These are phyloP conservation scores for Diaporthe sp. DNA, from an alignment of 2,329 filamentous ascomycete species.

Conservation along the genomic window DNA sequence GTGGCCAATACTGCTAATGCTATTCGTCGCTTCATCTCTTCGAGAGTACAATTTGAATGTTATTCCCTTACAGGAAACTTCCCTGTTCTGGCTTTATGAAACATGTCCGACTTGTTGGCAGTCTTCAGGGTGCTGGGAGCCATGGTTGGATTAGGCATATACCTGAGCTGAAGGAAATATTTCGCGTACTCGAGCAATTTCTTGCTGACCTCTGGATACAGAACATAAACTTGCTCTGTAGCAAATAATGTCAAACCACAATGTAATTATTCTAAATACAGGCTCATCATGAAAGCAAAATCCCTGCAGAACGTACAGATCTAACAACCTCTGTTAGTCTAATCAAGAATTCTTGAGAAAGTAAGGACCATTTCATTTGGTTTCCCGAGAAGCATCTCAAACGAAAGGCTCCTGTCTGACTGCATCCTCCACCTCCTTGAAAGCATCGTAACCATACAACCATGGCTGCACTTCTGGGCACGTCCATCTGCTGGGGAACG, in stretches of 20 bases:
- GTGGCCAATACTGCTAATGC: not conserved
- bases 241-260: too few relatives aligned
- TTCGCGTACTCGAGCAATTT: too few relatives aligned
- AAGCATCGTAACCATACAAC: conserved; percentile 73
- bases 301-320: not conserved
- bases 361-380: not conserved
- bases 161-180: too few relatives aligned
- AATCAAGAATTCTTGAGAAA: not conserved
- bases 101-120: too few relatives aligned
- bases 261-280: not conserved
- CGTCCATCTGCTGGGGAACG: conserved; percentile 72
- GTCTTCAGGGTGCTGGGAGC: too few relatives aligned
- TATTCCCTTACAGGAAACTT: not conserved
- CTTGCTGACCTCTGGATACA: too few relatives aligned
- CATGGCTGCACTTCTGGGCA: conserved; percentile 72
- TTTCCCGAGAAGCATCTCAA: not conserved
- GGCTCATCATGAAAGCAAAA: too few relatives aligned
- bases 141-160: not conserved
- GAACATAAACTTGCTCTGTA: too few relatives aligned
- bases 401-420: conserved; percentile 37
- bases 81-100: not conserved
- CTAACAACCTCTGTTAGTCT: not conserved
- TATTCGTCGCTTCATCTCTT: not conserved
- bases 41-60: not conserved
- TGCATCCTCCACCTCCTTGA: conserved; percentile 59